Evolutionary conservation across 78 protist species (phyloP), one percentile per base, ranked within the genome.

Genomic region (Corallochytrium limacisporum): DNA sequence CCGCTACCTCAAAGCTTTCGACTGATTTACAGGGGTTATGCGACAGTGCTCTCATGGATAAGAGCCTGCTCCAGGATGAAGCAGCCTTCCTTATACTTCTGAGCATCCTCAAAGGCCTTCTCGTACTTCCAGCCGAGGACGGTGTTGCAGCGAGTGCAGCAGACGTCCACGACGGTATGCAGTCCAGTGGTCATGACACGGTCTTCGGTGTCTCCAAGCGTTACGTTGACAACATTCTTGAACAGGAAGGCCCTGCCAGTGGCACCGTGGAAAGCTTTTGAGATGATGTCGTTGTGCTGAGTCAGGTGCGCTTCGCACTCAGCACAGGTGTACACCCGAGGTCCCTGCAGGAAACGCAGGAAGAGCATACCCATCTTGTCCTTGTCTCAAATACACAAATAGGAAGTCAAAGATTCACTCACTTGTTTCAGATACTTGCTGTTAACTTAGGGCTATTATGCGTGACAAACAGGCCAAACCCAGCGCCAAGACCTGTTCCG

Each of bases 61-160:
- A 69, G 66, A 4, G 75, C 74, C 72, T 70, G 56, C 59, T 81
- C 86, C 35, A 81, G 49, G 33, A 81, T 76, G 43, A 61, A 61
- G 62, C 75, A 75, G 16, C 81, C 81, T 33, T 81, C 86, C 75
- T 81, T 81, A 66, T 81, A 81, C 75, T 75, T 75, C 55, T 81
- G 86, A 28, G 56, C 49, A 35, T 62, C 72, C 55, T 74, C 86
- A 43, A 50, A 67, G 1, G 86, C 86, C 44, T 75, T 69, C 12
- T 65, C 43, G 65, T 79, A 79, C 50, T 62, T 57, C 85, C 85
- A 79, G 33, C 85, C 85, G 9, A 79, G 65, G 9, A 43, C 24
- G 1, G 28, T 9, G 26, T 46, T n/a, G 57, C 85, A 79, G 18
- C 50, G 9, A 26, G 26, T 72, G 66, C 85, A 79, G 65, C 46